Evolutionary conservation across 2,329 filamentous ascomycete species (phyloP).

Genomic region (Dothideomycetes sp.): DNA sequence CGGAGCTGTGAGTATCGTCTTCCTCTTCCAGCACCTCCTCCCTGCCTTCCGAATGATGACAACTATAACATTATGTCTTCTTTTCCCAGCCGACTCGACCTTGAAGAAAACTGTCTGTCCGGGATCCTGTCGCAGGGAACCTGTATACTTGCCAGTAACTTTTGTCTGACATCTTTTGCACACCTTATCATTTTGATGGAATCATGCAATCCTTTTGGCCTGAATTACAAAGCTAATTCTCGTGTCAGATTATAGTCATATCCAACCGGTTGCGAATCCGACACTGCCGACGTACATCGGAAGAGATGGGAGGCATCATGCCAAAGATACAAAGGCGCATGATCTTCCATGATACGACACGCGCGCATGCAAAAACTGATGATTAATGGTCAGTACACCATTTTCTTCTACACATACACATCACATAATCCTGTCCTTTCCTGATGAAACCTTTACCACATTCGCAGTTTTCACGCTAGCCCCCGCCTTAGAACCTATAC

Average conservation of each 20-base stretch:
- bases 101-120: conserved; percentile 67
- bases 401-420: conserved; percentile 1
- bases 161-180: conserved; percentile 53
- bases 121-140: conserved; percentile 51
- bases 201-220: not conserved
- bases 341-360: not conserved
- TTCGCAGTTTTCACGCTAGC: conserved; percentile 78
- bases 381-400: conserved; percentile 4
- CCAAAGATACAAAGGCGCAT: too few relatives aligned
- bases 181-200: conserved; percentile 6
- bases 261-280: not conserved
- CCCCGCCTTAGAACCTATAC: conserved; percentile 28
- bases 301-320: not conserved
- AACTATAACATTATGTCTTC: conserved; percentile 59
- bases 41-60: conserved; percentile 56
- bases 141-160: conserved; percentile 89
- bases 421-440: conserved; percentile 15
- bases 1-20: conserved; percentile 3
- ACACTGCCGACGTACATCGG: not conserved
- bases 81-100: conserved; percentile 83
- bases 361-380: not conserved
- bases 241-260: not conserved
- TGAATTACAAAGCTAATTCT: not conserved
- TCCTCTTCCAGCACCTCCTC: conserved; percentile 2
- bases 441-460: conserved; percentile 69